These are phyloP conservation scores for Acanthamoeba polyphaga DNA, from an alignment of 208 protist genomes.

Conservation along the genomic window DNA sequence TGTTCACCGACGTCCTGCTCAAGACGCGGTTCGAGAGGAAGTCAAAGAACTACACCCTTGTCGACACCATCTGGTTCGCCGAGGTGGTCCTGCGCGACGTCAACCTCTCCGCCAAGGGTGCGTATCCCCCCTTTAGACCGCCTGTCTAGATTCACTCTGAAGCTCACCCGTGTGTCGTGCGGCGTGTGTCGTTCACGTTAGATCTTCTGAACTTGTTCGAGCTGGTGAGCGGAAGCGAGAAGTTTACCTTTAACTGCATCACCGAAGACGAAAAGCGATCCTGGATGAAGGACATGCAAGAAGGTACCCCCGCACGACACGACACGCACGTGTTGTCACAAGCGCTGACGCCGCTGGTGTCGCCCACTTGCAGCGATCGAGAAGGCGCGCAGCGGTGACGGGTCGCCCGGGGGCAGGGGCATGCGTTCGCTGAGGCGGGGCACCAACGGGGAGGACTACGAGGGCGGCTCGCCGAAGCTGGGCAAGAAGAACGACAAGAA, in stretches of 20 bases:
- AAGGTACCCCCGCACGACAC: neutral
- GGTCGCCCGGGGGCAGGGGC: neutral
- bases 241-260: slow-evolving; percentile 42
- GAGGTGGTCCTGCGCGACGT: slow-evolving; percentile 23
- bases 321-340: neutral
- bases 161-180: neutral
- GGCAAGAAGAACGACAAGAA: slow-evolving; percentile 21
- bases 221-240: slow-evolving; percentile 4
- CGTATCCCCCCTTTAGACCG: no score
- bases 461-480: neutral
- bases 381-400: neutral
- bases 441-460: slow-evolving; percentile 13
- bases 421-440: neutral
- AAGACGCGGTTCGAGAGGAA: slow-evolving; percentile 47
- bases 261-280: slow-evolving; percentile 63
- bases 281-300: slow-evolving; percentile 52
- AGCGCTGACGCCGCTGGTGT: neutral
- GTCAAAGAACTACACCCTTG: neutral
- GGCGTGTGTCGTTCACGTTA: neutral
- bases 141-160: neutral
- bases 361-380: neutral
- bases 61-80: slow-evolving; percentile 56
- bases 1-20: slow-evolving; percentile 65
- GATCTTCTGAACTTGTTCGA: slow-evolving; percentile 54
- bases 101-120: neutral